These are phyloP conservation scores for Kalmanozyma brasiliensis DNA, from an alignment of 1,284 basidiomycete species.

Conservation along the genomic window DNA sequence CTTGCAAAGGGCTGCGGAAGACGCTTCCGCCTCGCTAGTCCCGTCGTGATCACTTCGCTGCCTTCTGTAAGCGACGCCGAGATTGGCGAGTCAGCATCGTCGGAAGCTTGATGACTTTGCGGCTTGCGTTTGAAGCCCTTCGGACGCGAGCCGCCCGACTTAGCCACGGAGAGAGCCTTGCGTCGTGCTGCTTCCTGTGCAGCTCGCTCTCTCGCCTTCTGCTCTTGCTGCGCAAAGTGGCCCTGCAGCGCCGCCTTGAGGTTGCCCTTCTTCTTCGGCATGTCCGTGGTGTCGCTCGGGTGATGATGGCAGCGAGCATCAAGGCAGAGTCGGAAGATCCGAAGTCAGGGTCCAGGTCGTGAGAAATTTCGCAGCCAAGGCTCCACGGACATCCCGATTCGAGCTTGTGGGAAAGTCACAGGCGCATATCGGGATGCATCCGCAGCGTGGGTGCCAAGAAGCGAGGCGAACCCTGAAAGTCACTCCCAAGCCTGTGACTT, in stretches of 20 bases:
- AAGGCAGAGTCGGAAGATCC: neutral
- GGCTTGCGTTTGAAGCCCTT: conserved; percentile 22
- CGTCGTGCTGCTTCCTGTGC: conserved; percentile 49
- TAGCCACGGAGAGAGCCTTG: conserved; percentile 45
- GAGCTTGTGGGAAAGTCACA: too few relatives aligned
- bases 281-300: neutral
- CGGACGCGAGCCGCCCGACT: conserved; percentile 6
- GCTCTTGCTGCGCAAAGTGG: conserved; percentile 44
- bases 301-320: neutral
- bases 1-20: conserved; percentile 76
- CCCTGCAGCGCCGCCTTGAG: conserved; percentile 48
- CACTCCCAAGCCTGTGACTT: too few relatives aligned
- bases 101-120: neutral
- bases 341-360: neutral
- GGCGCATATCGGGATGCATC: too few relatives aligned
- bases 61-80: neutral
- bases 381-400: neutral
- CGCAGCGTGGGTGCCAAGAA: too few relatives aligned
- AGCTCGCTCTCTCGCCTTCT: conserved; percentile 29
- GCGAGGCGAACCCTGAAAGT: too few relatives aligned
- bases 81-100: neutral
- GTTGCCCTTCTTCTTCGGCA: conserved; percentile 58
- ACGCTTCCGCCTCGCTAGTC: conserved; percentile 15
- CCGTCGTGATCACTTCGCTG: neutral
- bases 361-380: conserved; percentile 1